phyloP scores from a whole-genome alignment of 2,329 filamentous ascomycete species.

The Calonectria ilicicola region DNA sequence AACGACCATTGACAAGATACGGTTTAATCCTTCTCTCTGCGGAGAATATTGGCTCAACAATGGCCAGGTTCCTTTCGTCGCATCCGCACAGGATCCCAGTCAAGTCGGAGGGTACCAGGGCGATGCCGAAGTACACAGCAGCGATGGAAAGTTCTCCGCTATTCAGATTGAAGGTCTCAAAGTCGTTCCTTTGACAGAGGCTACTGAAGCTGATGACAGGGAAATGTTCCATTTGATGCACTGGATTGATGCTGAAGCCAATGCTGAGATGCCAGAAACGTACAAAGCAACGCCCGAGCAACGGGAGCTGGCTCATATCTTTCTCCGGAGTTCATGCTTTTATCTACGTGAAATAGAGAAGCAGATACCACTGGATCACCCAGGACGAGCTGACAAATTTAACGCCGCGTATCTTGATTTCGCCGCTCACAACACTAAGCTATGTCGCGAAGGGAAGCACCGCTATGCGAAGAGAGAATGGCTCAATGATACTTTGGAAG shows the following conservation, averaged over 20 bases:
- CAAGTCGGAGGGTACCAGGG: background rate
- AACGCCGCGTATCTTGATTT: background rate
- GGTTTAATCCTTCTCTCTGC: background rate
- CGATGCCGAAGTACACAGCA: background rate
- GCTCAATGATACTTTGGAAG: background rate
- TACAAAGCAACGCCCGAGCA: background rate
- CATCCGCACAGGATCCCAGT: background rate
- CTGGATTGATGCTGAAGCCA: background rate
- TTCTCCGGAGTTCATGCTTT: background rate
- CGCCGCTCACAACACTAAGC: background rate
- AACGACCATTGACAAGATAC: background rate
- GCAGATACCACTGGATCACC: background rate
- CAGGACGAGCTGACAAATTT: background rate
- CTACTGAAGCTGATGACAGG: background rate
- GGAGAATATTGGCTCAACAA: background rate
- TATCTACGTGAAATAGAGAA: background rate
- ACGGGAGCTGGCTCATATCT: background rate
- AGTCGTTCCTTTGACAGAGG: background rate
- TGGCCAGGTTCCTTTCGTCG: background rate
- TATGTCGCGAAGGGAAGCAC: background rate
- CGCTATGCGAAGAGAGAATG: background rate
- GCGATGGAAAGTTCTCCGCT: background rate
- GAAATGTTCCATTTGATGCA: conserved; percentile 3
- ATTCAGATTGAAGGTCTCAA: background rate
- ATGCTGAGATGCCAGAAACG: background rate